phyloP scores from a whole-genome alignment of 257 asterid genomes.

The Scutellaria minor region DNA sequence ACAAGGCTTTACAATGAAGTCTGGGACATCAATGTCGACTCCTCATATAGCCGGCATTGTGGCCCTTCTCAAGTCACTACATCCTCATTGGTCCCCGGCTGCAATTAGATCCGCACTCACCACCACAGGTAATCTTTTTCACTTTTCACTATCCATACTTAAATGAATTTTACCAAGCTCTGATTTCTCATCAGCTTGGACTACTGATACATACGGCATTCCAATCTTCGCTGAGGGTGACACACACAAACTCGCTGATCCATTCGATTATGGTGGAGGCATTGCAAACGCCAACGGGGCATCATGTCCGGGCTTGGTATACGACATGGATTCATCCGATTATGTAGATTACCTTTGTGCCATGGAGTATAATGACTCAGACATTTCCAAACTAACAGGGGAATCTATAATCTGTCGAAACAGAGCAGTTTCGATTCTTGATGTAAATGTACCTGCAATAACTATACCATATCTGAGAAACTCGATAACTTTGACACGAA shows the following conservation, averaged over 20 bases:
- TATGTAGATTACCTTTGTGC: constrained; percentile 46
- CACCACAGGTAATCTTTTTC: constrained; percentile 44
- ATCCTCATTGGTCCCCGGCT: constrained; percentile 54
- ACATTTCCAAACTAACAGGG: constrained; percentile 42
- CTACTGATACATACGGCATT: constrained; percentile 39
- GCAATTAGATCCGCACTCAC: constrained; percentile 56
- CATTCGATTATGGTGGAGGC: constrained; percentile 56
- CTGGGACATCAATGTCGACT: constrained; percentile 56
- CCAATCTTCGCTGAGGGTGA: constrained; percentile 47
- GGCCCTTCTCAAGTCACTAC: constrained; percentile 44
- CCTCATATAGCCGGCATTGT: constrained; percentile 53
- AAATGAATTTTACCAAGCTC: too few species aligned
- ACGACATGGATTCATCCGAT: constrained; percentile 42
- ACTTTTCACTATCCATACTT: not conserved
- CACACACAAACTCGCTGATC: constrained; percentile 40
- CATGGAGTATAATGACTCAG: constrained; percentile 39
- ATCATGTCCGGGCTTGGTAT: constrained; percentile 43
- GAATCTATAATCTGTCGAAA: constrained; percentile 35
- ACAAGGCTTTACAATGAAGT: constrained; percentile 43
- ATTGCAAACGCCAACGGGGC: constrained; percentile 48
- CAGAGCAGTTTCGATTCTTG: constrained; percentile 36
- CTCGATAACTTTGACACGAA: constrained; percentile 40
- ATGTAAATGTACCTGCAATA: constrained; percentile 56
- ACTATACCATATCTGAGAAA: constrained; percentile 44
- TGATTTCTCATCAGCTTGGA: constrained; percentile 34